These are phyloP conservation scores for Nadsonia fulvescens DNA, from an alignment of 805 yeast genomes.

Conservation along the genomic window DNA sequence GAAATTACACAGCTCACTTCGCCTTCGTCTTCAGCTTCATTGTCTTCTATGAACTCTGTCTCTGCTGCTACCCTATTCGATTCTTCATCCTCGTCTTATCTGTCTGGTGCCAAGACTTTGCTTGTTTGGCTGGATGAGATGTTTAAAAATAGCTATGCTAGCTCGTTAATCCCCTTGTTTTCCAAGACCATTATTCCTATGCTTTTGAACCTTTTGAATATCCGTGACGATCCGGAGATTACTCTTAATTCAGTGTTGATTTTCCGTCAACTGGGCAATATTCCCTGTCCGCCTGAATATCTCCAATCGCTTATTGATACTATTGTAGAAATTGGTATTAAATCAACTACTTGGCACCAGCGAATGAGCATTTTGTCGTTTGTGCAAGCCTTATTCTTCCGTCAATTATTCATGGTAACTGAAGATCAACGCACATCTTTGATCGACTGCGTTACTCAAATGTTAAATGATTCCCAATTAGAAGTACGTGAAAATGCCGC, in stretches of 20 bases:
- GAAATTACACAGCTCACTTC: constrained; percentile 2
- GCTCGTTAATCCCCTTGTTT: constrained; percentile 34
- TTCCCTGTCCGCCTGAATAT: constrained; percentile 27
- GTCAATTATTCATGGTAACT: constrained; percentile 40
- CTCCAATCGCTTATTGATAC: constrained; percentile 26
- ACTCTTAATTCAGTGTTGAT: constrained; percentile 26
- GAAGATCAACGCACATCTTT: constrained; percentile 29
- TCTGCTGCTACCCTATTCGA: constrained; percentile 12
- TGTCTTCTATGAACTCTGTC: constrained; percentile 34
- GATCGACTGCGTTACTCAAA: constrained; percentile 30
- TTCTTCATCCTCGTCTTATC: constrained; percentile 43
- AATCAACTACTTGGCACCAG: constrained; percentile 38
- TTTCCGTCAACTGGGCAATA: constrained; percentile 28
- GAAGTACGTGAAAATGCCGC: constrained; percentile 67
- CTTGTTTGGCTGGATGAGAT: constrained; percentile 39
- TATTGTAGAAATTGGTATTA: constrained; percentile 23
- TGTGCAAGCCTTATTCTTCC: constrained; percentile 51
- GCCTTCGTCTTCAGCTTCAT: constrained; percentile 17
- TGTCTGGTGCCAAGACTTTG: constrained; percentile 46
- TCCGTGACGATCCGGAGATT: constrained; percentile 64
- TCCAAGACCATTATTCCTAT: constrained; percentile 45
- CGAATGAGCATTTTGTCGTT: constrained; percentile 47
- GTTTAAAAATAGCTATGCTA: constrained; percentile 34
- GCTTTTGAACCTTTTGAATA: constrained; percentile 38
- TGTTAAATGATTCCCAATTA: constrained; percentile 43